Evolutionary conservation across 208 protist genomes (phyloP).

Genomic region (Lotmaria passim): DNA sequence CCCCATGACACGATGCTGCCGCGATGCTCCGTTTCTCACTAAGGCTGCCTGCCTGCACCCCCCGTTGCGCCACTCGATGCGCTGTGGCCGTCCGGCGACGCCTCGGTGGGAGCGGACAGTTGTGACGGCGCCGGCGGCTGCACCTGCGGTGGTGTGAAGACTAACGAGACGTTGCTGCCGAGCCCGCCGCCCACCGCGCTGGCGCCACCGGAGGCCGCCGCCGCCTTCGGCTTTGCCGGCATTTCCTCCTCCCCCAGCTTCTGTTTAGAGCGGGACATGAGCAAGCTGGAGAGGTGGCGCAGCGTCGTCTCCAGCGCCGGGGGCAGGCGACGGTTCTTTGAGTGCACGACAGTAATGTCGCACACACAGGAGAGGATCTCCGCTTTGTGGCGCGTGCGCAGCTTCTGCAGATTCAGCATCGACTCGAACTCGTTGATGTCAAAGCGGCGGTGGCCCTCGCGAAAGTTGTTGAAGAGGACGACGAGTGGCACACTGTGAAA

Average conservation of each 20-base stretch:
- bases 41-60: background rate
- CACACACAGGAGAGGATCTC: conserved; percentile 67
- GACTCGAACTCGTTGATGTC: conserved; percentile 46
- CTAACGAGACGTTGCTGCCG: conserved; percentile 8
- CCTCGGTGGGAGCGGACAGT: background rate
- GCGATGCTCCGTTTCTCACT: no score
- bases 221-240: conserved; percentile 35
- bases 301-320: conserved; percentile 45
- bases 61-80: background rate
- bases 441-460: conserved; percentile 40
- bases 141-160: conserved; percentile 9
- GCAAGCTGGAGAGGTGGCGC: conserved; percentile 47
- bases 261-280: conserved; percentile 26
- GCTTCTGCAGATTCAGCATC: conserved; percentile 48
- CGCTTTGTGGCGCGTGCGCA: conserved; percentile 42
- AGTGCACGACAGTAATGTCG: conserved; percentile 75
- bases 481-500: conserved; percentile 65
- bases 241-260: background rate
- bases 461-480: conserved; percentile 88
- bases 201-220: background rate
- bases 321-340: conserved; percentile 47
- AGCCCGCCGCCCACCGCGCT: conserved; percentile 13
- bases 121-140: no score
- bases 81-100: no score
- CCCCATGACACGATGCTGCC: no score